Percentiles rank a stretch among this genome's conserved stretches.
These are phyloP conservation scores for Sporothrix globosa DNA, from an alignment of 2,329 filamentous ascomycete genomes.

Conservation along the genomic window DNA sequence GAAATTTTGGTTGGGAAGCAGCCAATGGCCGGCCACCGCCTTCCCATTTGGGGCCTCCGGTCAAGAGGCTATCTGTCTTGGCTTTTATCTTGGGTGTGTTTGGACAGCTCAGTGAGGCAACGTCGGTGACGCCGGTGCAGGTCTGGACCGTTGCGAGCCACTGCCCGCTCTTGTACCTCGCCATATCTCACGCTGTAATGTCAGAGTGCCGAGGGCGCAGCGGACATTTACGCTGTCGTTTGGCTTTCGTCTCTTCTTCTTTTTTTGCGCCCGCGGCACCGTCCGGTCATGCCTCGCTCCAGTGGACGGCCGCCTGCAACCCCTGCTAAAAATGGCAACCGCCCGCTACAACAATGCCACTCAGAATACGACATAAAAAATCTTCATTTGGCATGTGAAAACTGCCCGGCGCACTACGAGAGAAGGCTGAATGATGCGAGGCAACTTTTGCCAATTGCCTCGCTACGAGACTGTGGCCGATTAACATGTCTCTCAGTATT, in stretches of 20 bases:
- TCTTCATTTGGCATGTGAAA: constrained; percentile 4
- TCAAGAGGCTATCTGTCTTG: not conserved
- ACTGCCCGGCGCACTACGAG: not conserved
- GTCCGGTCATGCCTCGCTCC: not conserved
- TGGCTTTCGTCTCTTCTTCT: not conserved
- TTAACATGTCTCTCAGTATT: not conserved
- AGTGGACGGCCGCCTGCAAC: not conserved
- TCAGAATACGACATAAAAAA: not conserved
- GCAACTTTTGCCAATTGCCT: constrained; percentile 3
- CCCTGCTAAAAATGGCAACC: constrained; percentile 8
- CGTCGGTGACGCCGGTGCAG: constrained; percentile 21
- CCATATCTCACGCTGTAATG: constrained; percentile 22
- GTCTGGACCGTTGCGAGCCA: constrained; percentile 6
- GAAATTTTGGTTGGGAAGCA: constrained; percentile 25
- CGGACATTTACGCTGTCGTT: not conserved
- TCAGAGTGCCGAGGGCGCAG: constrained; percentile 17
- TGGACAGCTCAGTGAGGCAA: constrained; percentile 23
- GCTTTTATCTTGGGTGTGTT: not conserved
- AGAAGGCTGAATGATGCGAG: constrained; percentile 23
- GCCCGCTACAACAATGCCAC: not conserved
- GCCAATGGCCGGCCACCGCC: not conserved
- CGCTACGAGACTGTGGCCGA: constrained; percentile 17
- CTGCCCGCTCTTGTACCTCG: not conserved
- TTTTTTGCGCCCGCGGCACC: not conserved
- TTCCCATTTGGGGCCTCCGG: not conserved